phyloP scores from a whole-genome alignment of 371 early-diverging fungal genomes.

The Apophysomyces elegans region DNA sequence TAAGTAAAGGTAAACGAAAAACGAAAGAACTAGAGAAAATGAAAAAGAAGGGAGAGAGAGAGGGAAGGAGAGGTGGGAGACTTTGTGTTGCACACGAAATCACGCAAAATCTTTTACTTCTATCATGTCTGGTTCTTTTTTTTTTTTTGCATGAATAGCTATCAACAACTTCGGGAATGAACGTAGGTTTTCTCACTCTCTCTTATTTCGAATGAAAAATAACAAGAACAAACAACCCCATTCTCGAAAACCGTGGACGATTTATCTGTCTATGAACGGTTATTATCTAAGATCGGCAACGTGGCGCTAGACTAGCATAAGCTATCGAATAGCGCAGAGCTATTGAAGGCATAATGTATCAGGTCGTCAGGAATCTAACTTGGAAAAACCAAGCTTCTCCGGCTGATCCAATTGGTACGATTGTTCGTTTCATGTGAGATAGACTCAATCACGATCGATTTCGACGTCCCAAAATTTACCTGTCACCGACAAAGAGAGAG shows the following conservation, averaged over 20 bases:
- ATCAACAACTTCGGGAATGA: not conserved
- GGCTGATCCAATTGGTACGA: not conserved
- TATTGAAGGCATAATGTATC: too few species aligned
- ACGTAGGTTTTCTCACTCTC: not conserved
- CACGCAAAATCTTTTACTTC: slow-evolving; percentile 11
- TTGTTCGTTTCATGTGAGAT: not conserved
- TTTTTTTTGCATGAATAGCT: slow-evolving; percentile 7
- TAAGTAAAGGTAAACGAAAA: too few species aligned
- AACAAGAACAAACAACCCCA: too few species aligned
- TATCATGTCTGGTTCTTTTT: not conserved
- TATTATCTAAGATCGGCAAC: too few species aligned
- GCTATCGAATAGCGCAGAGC: too few species aligned
- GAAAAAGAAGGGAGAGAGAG: slow-evolving; percentile 4
- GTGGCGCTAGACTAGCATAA: too few species aligned
- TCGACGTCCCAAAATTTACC: not conserved
- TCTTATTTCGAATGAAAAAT: not conserved
- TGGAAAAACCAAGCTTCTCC: too few species aligned
- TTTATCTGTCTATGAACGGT: too few species aligned
- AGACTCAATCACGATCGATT: not conserved
- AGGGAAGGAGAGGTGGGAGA: slow-evolving; percentile 15
- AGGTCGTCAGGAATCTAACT: too few species aligned
- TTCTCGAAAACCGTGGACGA: too few species aligned
- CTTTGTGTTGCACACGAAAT: slow-evolving; percentile 10
- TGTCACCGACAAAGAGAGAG: not conserved
- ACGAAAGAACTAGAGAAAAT: not conserved